Evolutionary conservation across 108 stramenopile genomes (phyloP).

Genomic region (Fistulifera pelliculosa): DNA sequence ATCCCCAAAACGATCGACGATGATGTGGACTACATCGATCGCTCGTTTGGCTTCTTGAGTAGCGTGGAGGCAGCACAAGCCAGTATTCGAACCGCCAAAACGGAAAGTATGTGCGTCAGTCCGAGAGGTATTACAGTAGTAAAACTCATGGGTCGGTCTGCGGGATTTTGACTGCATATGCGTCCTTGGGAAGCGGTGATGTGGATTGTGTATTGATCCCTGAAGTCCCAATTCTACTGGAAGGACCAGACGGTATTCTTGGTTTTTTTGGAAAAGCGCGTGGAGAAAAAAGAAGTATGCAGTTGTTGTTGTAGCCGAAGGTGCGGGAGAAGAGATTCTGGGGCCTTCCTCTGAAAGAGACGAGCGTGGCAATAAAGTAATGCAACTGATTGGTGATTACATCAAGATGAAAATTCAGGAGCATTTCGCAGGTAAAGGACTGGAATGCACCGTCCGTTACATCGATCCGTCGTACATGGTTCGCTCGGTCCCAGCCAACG

Average conservation of each 20-base stretch:
- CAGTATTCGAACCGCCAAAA: conserved; percentile 76
- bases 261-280: conserved; percentile 39
- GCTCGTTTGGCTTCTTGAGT: conserved; percentile 76
- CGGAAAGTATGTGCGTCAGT: too few species aligned
- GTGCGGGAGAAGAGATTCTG: too few species aligned
- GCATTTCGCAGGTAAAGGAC: too few species aligned
- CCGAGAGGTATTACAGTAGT: too few species aligned
- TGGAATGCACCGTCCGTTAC: too few species aligned
- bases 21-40: conserved; percentile 74
- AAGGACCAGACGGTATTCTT: conserved; percentile 74
- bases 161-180: too few species aligned
- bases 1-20: conserved; percentile 85
- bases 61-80: conserved; percentile 67
- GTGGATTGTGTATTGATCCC: too few species aligned
- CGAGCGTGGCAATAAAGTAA: conserved; percentile 35
- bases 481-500: conserved; percentile 64
- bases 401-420: too few species aligned
- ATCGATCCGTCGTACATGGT: conserved; percentile 89
- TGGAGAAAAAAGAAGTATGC: conserved; percentile 29
- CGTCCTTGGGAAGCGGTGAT: conserved; percentile 69
- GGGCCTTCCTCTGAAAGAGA: conserved; percentile 27
- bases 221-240: conserved; percentile 72
- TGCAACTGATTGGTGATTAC: too few species aligned
- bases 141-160: too few species aligned
- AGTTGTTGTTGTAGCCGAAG: conserved; percentile 27